Evolutionary conservation across 371 early-diverging fungal species (phyloP).

Genomic region (Saksenaea oblongispora): DNA sequence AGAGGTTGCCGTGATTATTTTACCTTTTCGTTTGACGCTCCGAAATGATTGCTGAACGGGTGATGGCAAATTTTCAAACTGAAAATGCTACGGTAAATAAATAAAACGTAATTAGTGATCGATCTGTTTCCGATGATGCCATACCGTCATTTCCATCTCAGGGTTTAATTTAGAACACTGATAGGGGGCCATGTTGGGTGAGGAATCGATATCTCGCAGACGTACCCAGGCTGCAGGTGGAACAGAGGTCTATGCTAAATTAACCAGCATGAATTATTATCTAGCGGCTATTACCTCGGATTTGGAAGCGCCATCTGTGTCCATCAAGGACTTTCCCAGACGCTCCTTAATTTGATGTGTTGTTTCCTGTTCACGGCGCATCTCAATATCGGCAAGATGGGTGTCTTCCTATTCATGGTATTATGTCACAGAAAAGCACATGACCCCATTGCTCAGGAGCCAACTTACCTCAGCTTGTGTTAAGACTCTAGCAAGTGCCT

Average conservation of each 20-base stretch:
- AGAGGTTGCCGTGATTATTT: background rate
- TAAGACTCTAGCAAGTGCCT: conserved; percentile 41
- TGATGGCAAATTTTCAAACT: conserved; percentile 39
- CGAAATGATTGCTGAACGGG: conserved; percentile 29
- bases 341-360: conserved; percentile 28
- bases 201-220: conserved; percentile 24
- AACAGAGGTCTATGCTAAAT: conserved; percentile 10
- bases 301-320: conserved; percentile 11
- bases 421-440: background rate
- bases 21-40: conserved; percentile 49
- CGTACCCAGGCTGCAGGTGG: conserved; percentile 46
- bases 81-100: conserved; percentile 29
- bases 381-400: conserved; percentile 42
- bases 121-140: background rate
- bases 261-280: background rate
- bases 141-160: conserved; percentile 50
- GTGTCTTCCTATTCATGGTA: conserved; percentile 37
- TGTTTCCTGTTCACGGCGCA: conserved; percentile 42
- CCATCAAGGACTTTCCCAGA: conserved; percentile 15
- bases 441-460: background rate
- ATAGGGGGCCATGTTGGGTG: conserved; percentile 32
- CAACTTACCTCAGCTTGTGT: conserved; percentile 41
- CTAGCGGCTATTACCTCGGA: conserved; percentile 1
- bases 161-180: conserved; percentile 49
- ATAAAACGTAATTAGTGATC: background rate